Base-by-base conservation (phyloP, 2,329 filamentous ascomycete species). In the Pseudogymnoascus verrucosus region DNA sequence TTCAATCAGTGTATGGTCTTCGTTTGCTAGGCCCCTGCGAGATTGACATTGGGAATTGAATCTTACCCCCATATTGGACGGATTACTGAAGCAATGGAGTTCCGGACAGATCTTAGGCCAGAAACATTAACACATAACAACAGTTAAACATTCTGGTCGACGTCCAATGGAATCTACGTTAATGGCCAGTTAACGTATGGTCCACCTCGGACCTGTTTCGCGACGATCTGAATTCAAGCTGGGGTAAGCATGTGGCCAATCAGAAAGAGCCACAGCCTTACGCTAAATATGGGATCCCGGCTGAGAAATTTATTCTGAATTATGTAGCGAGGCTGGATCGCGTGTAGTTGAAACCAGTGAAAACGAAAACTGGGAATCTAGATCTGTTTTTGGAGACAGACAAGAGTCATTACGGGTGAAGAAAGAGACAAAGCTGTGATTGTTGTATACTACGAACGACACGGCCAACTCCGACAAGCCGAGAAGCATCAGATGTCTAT, bases 401-500 rank as follows among this genome's bases (percentile, higher is more conserved):
- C 26, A 34, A 16, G 14, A 28, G 16, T 34, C 31, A 19, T 34
- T 54, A 31, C 47, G n/a, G 16, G 14, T 31, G n/a, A 23, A 57
- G 19, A 31, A 34, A 12, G 26, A 57, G 51, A 6, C 28, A 19
- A 5, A 12, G 51, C n/a, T 4, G 51, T 34, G 16, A 28, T 34
- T 57, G n/a, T 11, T 19, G 10, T 54, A 26, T 16, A 51, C 16
- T 4, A 34, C 21, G 4, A 3, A 34, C 51, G 51, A 34, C 11
- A 10, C n/a, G 12, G 28, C 26, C 26, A 34, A 34, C 28, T 14
- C 51, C 8, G 26, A 57, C n/a, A 19, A 31, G 28, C n/a, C 34
- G 31, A 19, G 51, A 57, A 19, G 5, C 51, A 57, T 44, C 26
- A 12, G 34, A 74, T 73, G 72, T 74, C 70, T 64, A 66, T 73